A percentile compares a stretch with the other conserved stretches of the same genome.
Evolutionary conservation across 495 filamentous ascomycete species (phyloP).

Genomic region (Aspergillus haitiensis): DNA sequence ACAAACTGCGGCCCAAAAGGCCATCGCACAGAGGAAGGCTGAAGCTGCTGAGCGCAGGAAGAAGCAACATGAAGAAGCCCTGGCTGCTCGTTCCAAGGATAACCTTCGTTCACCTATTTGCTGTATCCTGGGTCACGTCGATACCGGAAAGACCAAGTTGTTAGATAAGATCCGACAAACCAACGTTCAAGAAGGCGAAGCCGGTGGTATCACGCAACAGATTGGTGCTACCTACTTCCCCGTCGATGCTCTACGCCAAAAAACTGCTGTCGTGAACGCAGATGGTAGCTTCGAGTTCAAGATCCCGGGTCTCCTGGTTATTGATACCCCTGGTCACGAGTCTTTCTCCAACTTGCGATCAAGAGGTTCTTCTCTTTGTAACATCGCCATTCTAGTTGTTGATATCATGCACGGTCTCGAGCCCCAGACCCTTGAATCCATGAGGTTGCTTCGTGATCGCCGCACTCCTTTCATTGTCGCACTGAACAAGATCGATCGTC

Average conservation of each 20-base stretch:
- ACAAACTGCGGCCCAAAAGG: slow-evolving; percentile 63
- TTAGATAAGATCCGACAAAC: slow-evolving; percentile 98
- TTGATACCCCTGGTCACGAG: slow-evolving; percentile 99
- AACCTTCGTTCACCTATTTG: slow-evolving; percentile 97
- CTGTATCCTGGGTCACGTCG: slow-evolving; percentile 99
- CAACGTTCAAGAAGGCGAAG: slow-evolving; percentile 98
- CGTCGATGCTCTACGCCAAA: slow-evolving; percentile 84
- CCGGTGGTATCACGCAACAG: slow-evolving; percentile 99
- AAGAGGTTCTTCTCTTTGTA: slow-evolving; percentile 94
- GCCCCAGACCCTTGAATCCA: slow-evolving; percentile 96
- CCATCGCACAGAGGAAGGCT: slow-evolving; percentile 73
- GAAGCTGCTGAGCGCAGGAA: slow-evolving; percentile 88
- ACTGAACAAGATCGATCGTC: slow-evolving; percentile 99
- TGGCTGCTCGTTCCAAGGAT: slow-evolving; percentile 89
- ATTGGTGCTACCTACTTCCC: slow-evolving; percentile 99
- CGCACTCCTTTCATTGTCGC: slow-evolving; percentile 99
- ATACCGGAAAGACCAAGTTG: slow-evolving; percentile 99
- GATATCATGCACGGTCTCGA: slow-evolving; percentile 99
- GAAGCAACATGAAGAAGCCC: slow-evolving; percentile 84
- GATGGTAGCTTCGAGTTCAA: slow-evolving; percentile 94
- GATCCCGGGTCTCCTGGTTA: slow-evolving; percentile 93
- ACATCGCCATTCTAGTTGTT: slow-evolving; percentile 98
- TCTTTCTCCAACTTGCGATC: slow-evolving; percentile 98
- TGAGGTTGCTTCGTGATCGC: slow-evolving; percentile 86
- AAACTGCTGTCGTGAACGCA: slow-evolving; percentile 89